Percentiles rank a stretch among this genome's conserved stretches.
phyloP scores from a whole-genome alignment of 768 basidiomycete genomes.

The Paxillus rubicundulus region DNA sequence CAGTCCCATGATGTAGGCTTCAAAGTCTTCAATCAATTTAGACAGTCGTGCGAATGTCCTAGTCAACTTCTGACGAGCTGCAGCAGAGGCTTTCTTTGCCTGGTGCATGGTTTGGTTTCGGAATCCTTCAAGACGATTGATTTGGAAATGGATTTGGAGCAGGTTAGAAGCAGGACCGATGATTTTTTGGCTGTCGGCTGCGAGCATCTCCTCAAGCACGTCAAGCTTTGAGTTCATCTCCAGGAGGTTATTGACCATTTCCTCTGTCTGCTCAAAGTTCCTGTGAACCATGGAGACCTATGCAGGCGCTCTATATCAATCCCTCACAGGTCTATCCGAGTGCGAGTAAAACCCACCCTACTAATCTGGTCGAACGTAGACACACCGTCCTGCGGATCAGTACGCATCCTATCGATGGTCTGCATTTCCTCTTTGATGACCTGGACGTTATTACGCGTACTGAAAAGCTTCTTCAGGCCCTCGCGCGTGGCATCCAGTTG shows the following conservation, averaged over 20 bases:
- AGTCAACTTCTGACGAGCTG: constrained; percentile 63
- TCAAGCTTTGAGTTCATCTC: constrained; percentile 88
- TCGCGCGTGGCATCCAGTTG: constrained; percentile 90
- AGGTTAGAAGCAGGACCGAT: constrained; percentile 86
- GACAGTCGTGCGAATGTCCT: constrained; percentile 87
- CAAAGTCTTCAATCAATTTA: constrained; percentile 76
- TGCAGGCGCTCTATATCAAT: not conserved
- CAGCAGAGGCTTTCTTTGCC: constrained; percentile 76
- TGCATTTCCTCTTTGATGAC: constrained; percentile 84
- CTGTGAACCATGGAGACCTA: constrained; percentile 95
- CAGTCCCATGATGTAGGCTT: constrained; percentile 77
- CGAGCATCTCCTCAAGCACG: constrained; percentile 74
- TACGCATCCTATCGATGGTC: constrained; percentile 70
- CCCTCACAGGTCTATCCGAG: not conserved
- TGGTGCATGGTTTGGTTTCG: constrained; percentile 94
- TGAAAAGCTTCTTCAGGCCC: constrained; percentile 77
- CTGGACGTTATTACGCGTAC: constrained; percentile 76
- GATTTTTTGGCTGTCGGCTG: constrained; percentile 71
- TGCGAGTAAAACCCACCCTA: constrained; percentile 53
- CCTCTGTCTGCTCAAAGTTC: constrained; percentile 92
- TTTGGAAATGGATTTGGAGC: constrained; percentile 85
- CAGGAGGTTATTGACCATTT: constrained; percentile 92
- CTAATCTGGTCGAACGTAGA: constrained; percentile 95
- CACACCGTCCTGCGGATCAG: constrained; percentile 72
- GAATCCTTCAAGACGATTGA: constrained; percentile 90